A percentile compares a stretch with the other conserved stretches of the same genome.
Conservation (phyloP, 1,284 basidiomycete species). For the Coniophora puteana region DNA sequence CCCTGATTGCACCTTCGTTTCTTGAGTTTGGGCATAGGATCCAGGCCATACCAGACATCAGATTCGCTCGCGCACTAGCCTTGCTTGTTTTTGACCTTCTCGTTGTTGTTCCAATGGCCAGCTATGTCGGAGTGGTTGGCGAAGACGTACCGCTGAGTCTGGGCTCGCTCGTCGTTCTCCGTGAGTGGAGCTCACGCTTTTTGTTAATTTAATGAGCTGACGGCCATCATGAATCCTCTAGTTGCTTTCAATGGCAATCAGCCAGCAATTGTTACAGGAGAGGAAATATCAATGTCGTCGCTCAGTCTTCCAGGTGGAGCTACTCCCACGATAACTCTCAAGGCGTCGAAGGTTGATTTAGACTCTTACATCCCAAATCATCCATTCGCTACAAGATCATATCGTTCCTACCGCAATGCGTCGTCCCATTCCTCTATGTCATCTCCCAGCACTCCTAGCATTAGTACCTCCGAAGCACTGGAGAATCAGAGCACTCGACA, state of each 20-base stretch:
- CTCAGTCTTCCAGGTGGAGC: neutral
- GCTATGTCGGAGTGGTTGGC: constrained; percentile 34
- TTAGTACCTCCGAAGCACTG: constrained; percentile 14
- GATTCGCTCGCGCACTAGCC: constrained; percentile 33
- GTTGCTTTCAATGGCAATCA: constrained; percentile 18
- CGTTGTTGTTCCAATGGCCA: constrained; percentile 38
- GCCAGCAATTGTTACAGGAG: neutral
- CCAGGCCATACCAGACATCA: constrained; percentile 24
- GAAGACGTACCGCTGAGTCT: constrained; percentile 47
- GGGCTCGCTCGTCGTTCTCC: constrained; percentile 44
- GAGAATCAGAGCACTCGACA: constrained; percentile 14
- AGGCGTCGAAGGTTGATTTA: neutral
- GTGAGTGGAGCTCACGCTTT: constrained; percentile 16
- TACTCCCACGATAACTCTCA: neutral
- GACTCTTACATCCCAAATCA: constrained; percentile 10
- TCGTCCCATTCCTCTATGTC: constrained; percentile 11
- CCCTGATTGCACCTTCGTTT: constrained; percentile 26
- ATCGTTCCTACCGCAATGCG: too few relatives aligned
- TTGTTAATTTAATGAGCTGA: constrained; percentile 2
- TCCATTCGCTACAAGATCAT: constrained; percentile 15
- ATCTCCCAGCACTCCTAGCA: constrained; percentile 10
- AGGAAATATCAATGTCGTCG: constrained; percentile 3
- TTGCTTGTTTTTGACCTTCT: constrained; percentile 44
- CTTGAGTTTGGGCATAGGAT: constrained; percentile 23
- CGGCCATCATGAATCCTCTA: constrained; percentile 7